These are phyloP conservation scores for Sphaerostilbella broomeana DNA, from an alignment of 2,329 filamentous ascomycete species.

Conservation along the genomic window DNA sequence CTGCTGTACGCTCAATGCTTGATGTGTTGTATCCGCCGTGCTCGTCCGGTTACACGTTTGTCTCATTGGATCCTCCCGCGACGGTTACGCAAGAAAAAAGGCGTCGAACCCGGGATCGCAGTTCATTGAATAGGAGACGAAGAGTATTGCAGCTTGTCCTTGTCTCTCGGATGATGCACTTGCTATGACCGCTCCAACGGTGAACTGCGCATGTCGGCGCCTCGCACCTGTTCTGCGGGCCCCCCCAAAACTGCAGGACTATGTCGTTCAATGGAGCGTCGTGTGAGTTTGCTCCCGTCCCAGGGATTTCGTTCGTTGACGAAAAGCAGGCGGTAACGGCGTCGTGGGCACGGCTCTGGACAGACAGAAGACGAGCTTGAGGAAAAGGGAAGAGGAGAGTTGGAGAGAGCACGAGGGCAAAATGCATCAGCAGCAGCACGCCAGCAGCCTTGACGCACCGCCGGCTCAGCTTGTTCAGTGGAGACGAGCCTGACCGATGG, in stretches of 20 bases:
- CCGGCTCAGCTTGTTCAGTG: slow-evolving; percentile 28
- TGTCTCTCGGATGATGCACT: slow-evolving; percentile 1
- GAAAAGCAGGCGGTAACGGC: no score
- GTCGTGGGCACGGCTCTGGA: no score
- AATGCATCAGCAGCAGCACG: slow-evolving; percentile 29
- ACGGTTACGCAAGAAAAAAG: slow-evolving; percentile 13
- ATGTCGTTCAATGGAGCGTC: no score
- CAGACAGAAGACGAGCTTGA: background rate
- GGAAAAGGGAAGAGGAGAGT: background rate
- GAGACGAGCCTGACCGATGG: no score
- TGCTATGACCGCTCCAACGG: slow-evolving; percentile 5
- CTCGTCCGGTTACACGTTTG: background rate
- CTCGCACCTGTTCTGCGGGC: no score
- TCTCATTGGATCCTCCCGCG: slow-evolving; percentile 12
- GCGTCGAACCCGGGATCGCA: background rate
- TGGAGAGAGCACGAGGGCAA: background rate
- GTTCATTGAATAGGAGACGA: slow-evolving; percentile 5
- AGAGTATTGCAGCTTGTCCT: background rate
- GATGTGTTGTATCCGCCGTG: background rate
- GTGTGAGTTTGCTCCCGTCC: no score
- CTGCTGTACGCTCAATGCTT: slow-evolving; percentile 15
- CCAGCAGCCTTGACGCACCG: slow-evolving; percentile 37
- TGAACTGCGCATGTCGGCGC: slow-evolving; percentile 7
- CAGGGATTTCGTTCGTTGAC: no score
- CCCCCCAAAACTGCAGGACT: no score